Percentiles rank a stretch among this genome's conserved stretches.
Evolutionary conservation across 2,329 filamentous ascomycete species (phyloP).

Genomic region (Penicillium sp.): DNA sequence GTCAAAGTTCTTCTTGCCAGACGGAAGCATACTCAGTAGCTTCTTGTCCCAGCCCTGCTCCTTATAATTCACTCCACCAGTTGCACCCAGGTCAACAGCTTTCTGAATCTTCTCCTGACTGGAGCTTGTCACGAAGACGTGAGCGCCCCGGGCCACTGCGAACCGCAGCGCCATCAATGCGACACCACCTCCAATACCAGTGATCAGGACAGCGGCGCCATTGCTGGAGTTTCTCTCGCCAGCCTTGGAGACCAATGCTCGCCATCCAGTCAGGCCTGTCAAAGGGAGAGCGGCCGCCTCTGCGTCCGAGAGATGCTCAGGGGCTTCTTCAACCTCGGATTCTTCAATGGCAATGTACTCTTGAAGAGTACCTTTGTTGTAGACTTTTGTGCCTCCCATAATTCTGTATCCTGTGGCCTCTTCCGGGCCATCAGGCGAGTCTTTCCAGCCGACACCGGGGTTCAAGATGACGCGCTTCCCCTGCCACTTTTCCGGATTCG

Average conservation of each 20-base stretch:
- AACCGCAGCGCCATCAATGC: conserved; percentile 80
- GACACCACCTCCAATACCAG: conserved; percentile 90
- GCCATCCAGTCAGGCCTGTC: conserved; percentile 83
- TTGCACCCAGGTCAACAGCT: conserved; percentile 69
- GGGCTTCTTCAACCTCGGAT: conserved; percentile 72
- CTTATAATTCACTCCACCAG: conserved; percentile 79
- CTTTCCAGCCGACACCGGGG: conserved; percentile 74
- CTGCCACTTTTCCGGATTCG: conserved; percentile 54
- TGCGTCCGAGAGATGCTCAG: conserved; percentile 65
- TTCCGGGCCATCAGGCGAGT: conserved; percentile 71
- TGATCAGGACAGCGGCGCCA: conserved; percentile 77
- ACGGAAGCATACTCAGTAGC: conserved; percentile 58
- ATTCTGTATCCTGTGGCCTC: conserved; percentile 43
- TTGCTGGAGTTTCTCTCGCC: conserved; percentile 52
- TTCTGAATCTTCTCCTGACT: conserved; percentile 71
- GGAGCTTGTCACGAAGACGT: conserved; percentile 79
- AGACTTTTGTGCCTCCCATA: conserved; percentile 58
- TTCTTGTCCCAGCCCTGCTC: conserved; percentile 78
- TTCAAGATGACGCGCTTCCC: conserved; percentile 73
- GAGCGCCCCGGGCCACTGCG: conserved; percentile 68
- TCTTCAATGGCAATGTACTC: conserved; percentile 70
- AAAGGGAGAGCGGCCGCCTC: conserved; percentile 84
- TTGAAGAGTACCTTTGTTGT: conserved; percentile 67
- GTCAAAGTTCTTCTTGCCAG: conserved; percentile 68
- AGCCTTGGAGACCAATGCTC: conserved; percentile 78